Base-by-base conservation (phyloP, 441 rosid genomes). In the Gossypium trilobum region DNA sequence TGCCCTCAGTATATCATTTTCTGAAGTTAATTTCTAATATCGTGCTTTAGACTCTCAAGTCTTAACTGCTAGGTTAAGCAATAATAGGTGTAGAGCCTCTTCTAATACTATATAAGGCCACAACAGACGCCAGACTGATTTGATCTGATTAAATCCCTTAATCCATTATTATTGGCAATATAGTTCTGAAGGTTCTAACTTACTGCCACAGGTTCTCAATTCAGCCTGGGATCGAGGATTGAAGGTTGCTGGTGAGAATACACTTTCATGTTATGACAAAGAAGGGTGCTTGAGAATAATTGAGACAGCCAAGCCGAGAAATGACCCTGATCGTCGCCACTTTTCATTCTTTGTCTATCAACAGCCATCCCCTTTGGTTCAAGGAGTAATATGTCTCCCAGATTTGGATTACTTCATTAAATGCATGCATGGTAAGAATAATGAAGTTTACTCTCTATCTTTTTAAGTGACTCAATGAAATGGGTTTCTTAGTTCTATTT, bases 261-360 rank as follows among this genome's bases (percentile, higher is more conserved):
- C 79, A 23, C 78, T 80, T 5, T 78, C 90, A 62, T 87, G 91
- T 79, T 86, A 80, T 16, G 87, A 87, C 59, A 84, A 86, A 83
- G 94, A 86, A 74, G 81, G 82, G 36, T 86, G 80, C 76, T 78
- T 79, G 85, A 83, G 86, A 84, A 68, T 89, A 75, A 78, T 87
- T 65, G 90, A 89, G 80, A 85, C 81, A 80, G 90, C 86, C 36
- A 89, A 87, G 73, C 94, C 94, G 17, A 86, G 86, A 80, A 86
- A 86, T 72, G 87, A 89, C 80, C 94, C 91, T 2, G 88, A 87
- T 65, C 82, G 14, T 33, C 79, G 76, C 69, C 86, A 79, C 68
- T 89, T 87, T 63, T 81, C 85, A 7, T 89, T 84, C 83, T 89
- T 87, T 59, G 79, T 79, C 14, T 89, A 85, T 82, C 91, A 81